Evolutionary conservation across 108 stramenopile genomes (phyloP).

Genomic region (Discostella pseudostelligera): DNA sequence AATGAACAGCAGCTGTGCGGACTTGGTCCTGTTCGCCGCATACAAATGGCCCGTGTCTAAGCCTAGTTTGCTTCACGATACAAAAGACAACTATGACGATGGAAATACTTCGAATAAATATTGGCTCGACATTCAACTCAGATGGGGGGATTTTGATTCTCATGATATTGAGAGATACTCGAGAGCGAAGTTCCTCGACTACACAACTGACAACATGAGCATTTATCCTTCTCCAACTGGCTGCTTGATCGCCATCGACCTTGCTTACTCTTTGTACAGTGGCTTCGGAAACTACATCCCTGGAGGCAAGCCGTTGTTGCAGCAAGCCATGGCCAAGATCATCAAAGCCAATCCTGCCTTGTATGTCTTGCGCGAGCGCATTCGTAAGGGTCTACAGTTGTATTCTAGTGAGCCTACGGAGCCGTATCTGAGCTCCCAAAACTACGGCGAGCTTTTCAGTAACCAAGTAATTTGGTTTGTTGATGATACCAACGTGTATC

Average conservation of each 20-base stretch:
- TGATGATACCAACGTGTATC: constrained; percentile 99
- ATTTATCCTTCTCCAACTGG: constrained; percentile 99
- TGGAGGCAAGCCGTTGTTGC: constrained; percentile 96
- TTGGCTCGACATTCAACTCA: constrained; percentile 98
- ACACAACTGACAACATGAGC: constrained; percentile 99
- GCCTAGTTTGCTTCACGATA: constrained; percentile 96
- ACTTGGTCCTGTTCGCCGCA: constrained; percentile 97
- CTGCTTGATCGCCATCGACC: constrained; percentile 93
- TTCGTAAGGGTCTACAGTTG: constrained; percentile 98
- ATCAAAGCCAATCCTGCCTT: constrained; percentile 99
- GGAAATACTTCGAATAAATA: constrained; percentile 96
- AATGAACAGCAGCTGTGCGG: constrained; percentile 99
- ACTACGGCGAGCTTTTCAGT: constrained; percentile 98
- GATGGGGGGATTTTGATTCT: constrained; percentile 99
- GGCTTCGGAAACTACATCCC: constrained; percentile 98
- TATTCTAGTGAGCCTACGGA: constrained; percentile 99
- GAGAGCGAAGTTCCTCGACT: constrained; percentile 98
- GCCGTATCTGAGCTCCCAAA: constrained; percentile 97
- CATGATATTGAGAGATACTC: constrained; percentile 98
- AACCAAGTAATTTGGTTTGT: constrained; percentile 99
- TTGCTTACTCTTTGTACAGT: constrained; percentile 97
- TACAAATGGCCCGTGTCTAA: constrained; percentile 99
- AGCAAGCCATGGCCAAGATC: constrained; percentile 99
- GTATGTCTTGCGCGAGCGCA: constrained; percentile 98
- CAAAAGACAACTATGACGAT: constrained; percentile 92